Base-by-base conservation (phyloP, 768 basidiomycete species). In the Suillus ampliporus region DNA sequence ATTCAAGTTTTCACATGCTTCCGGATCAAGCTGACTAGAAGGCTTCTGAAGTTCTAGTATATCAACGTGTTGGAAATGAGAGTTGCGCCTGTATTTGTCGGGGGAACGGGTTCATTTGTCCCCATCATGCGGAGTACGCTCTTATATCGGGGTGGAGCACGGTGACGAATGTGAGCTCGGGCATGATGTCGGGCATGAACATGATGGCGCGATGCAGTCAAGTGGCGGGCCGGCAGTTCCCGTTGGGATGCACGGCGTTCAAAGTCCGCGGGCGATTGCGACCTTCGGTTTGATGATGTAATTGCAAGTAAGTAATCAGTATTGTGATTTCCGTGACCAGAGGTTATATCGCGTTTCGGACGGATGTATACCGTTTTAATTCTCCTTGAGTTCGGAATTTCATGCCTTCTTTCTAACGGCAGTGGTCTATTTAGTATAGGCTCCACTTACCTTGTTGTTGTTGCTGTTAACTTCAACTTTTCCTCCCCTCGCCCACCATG, bases 401-500 rank as follows among this genome's bases (percentile, higher is more conserved):
- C 8, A 53, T 53, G 34, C 4, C 31, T 31, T 31, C 26, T 7
- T 17, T 35, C n/a, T 37, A 14, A 35, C 52, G 53, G 10, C n/a
- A n/a, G 5, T 11, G 23, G 38, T n/a, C 37, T 54, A 56, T 56
- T 56, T 40, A 56, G 26, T 54, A n/a, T n/a, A n/a, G n/a, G 15
- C 15, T 17, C 23, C 21, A 26, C 37, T 26, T 37, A 5, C 37
- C 37, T 15, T n/a, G n/a, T n/a, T n/a, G n/a, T 26, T 26, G 2
- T 40, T 19, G 14, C 3, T 4, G 23, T 26, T 8, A 54, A 26
- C 52, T 15, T 56, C 15, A 28, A 28, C 47, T 28, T 28, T 50
- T 35, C 21, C 21, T 54, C 53, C 53, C 37, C 17, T 54, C 37
- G 10, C 54, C 17, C 38, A 40, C 38, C 23, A 56, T 56, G 54